Base-by-base conservation (phyloP, 2,329 filamentous ascomycete genomes). In the Colletotrichum agaves region DNA sequence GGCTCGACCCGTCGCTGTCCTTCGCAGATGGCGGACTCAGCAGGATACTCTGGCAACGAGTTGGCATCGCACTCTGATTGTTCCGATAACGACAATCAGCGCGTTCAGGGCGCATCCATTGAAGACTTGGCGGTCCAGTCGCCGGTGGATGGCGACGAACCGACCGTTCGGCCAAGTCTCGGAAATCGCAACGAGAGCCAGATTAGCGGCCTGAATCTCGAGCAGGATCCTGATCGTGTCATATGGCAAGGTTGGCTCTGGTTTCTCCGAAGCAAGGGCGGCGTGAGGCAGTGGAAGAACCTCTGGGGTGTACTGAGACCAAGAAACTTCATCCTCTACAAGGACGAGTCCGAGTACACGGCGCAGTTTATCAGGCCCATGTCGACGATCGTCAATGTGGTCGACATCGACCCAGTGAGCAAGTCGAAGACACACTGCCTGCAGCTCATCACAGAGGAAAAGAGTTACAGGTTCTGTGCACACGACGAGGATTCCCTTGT, bases 371-470 rank as follows among this genome's bases (percentile, higher is more conserved):
- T 99, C 73, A 83, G 98, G 37, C 89, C 92, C 4, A 88, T 98
- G 73, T 84, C 88, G 8, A 89, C 85, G 61, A 90, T 99, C 60
- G 91, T 98, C 73, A 93, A 97, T 73, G 94, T 93, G 1, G 94
- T 98, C 21, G 96, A 98, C 75, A 93, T 97, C 61, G 93, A 98
- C 72, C 91, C 94, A 0, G 82, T 97, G 70, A 95, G 92, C 74
- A 91, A 87, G 75, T 96, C 90, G 72, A 98, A 97, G 82, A 87
- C 85, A 52, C 90, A 92, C 76, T 98, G 96, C 78, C 85, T 98
- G 77, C 95, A 98, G 79, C 87, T 98, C 73, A 97, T 99, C 74
- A 93, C 92, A 39, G 95, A 98, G 74, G 95, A 98, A 76, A 96
- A 93, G 80, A 92, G 87, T 62, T 93, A 91, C 73, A 87, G 90